Conservation (phyloP, 306 rosid genomes). For the Sphenostylis stenocarpa region DNA sequence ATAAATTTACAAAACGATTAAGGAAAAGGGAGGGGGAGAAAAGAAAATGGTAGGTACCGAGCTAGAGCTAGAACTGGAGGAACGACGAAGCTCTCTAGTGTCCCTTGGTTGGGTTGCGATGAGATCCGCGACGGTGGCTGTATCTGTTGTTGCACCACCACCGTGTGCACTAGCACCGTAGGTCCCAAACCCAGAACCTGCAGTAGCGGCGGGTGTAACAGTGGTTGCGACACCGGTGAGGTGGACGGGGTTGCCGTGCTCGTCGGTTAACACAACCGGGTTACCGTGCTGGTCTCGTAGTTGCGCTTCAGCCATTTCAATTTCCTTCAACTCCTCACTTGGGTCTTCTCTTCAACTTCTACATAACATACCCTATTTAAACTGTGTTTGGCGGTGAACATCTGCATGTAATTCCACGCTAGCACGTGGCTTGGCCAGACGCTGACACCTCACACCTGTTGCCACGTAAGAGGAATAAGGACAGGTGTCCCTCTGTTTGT, state of each 20-base stretch:
- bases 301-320: conserved; percentile 53
- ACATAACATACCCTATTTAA: background rate
- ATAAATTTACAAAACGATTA: too few relatives aligned
- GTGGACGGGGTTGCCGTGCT: conserved; percentile 64
- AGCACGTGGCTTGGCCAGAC: conserved; percentile 25
- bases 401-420: conserved; percentile 37
- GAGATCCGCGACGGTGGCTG: conserved; percentile 24
- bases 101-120: background rate
- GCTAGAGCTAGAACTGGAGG: conserved; percentile 58
- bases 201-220: background rate
- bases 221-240: conserved; percentile 63
- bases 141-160: conserved; percentile 31
- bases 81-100: conserved; percentile 39
- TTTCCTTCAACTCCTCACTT: background rate
- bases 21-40: background rate
- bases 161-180: conserved; percentile 17
- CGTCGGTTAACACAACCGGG: conserved; percentile 64
- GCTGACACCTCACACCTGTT: background rate
- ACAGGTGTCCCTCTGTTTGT: conserved; percentile 22
- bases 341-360: background rate
- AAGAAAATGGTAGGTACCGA: conserved; percentile 40
- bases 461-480: conserved; percentile 45
- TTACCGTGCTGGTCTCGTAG: conserved; percentile 63
- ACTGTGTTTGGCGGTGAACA: conserved; percentile 40
- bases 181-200: conserved; percentile 7